phyloP scores from a whole-genome alignment of 2,329 filamentous ascomycete genomes.

The Penicillium hesseltinei region DNA sequence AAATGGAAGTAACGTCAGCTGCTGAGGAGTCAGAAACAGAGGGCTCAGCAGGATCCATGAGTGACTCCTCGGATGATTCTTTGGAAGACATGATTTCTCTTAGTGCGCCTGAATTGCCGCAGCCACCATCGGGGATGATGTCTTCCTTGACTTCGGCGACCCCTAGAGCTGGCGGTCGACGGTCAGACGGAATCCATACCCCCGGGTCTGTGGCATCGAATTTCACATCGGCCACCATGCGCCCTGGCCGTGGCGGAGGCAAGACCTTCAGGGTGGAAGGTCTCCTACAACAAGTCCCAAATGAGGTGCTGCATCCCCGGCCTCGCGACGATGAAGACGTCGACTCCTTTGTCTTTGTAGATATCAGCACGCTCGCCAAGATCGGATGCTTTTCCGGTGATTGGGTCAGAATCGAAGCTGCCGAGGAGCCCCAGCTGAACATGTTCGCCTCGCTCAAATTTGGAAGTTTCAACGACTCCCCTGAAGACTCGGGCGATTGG shows the following conservation, averaged over 20 bases:
- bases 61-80: conserved; percentile 87
- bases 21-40: conserved; percentile 63
- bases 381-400: conserved; percentile 97
- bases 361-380: conserved; percentile 78
- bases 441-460: conserved; percentile 64
- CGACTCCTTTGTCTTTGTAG: conserved; percentile 82
- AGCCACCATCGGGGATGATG: conserved; percentile 74
- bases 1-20: conserved; percentile 54
- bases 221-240: conserved; percentile 79
- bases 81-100: conserved; percentile 92
- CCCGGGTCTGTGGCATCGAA: conserved; percentile 87
- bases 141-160: conserved; percentile 79
- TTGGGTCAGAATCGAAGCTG: conserved; percentile 83
- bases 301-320: conserved; percentile 80
- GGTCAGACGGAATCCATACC: conserved; percentile 71
- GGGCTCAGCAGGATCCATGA: conserved; percentile 51
- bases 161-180: conserved; percentile 69
- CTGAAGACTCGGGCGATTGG: conserved; percentile 68
- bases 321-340: conserved; percentile 83
- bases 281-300: conserved; percentile 67
- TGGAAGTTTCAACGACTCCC: conserved; percentile 46
- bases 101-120: conserved; percentile 71
- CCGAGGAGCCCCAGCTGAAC: conserved; percentile 63
- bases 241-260: conserved; percentile 68
- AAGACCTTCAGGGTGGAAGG: conserved; percentile 83